Conservation (phyloP, 441 rosid genomes). For the Eutrema salsugineum region DNA sequence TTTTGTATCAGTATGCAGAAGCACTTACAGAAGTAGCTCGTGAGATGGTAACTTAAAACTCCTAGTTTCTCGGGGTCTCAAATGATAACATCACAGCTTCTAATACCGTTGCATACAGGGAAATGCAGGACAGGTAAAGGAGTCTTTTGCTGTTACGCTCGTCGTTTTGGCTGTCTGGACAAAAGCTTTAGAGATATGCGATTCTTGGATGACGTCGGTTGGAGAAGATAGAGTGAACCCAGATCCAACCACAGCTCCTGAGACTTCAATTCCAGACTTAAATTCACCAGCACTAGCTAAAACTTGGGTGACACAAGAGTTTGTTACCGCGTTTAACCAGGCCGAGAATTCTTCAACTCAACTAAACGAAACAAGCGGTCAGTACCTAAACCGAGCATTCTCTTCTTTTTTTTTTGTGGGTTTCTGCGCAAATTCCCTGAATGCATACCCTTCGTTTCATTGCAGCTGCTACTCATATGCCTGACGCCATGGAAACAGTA, state of each 20-base stretch:
- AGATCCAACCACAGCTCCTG: conserved; percentile 12
- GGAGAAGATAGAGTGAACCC: conserved; percentile 30
- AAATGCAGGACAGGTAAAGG: conserved; percentile 50
- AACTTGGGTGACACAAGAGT: conserved; percentile 62
- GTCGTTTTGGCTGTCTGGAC: conserved; percentile 72
- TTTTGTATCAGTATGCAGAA: conserved; percentile 51
- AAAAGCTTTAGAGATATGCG: conserved; percentile 54
- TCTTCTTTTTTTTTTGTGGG: no score
- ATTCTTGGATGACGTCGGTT: conserved; percentile 49
- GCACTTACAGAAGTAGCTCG: conserved; percentile 54
- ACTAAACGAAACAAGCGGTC: conserved; percentile 54
- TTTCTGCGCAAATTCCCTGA: background rate
- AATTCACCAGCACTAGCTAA: conserved; percentile 39
- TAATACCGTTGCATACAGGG: conserved; percentile 42
- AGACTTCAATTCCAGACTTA: conserved; percentile 33
- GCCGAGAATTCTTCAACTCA: conserved; percentile 57
- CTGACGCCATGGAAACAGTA: conserved; percentile 77
- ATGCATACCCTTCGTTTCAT: background rate
- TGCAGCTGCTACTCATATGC: conserved; percentile 69
- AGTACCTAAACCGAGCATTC: conserved; percentile 18
- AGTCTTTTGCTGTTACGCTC: conserved; percentile 74
- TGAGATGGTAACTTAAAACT: conserved; percentile 48
- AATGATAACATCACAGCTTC: background rate
- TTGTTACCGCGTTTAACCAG: conserved; percentile 51
- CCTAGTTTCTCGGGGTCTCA: background rate